Evolutionary conservation across 2,329 filamentous ascomycete species (phyloP).

Genomic region (Diaporthe longicolla): DNA sequence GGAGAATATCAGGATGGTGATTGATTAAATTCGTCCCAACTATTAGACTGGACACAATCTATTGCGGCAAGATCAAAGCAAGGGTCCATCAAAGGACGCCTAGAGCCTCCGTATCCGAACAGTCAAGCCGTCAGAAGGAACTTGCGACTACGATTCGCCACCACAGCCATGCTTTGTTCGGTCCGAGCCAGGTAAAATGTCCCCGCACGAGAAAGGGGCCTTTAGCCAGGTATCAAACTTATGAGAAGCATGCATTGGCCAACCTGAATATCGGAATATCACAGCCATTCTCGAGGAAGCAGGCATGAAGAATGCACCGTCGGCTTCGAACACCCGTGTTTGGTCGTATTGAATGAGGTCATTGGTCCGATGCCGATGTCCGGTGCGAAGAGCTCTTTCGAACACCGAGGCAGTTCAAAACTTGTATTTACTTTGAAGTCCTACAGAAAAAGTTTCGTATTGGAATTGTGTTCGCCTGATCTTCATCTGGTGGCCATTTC

Average conservation of each 20-base stretch:
- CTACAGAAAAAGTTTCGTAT: neutral
- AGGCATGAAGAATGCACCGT: neutral
- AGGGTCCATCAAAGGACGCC: neutral
- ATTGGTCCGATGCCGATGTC: constrained; percentile 1
- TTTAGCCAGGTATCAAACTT: neutral
- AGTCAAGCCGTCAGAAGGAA: neutral
- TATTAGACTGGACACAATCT: neutral
- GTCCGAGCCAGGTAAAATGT: neutral
- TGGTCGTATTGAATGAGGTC: neutral
- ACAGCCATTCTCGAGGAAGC: neutral
- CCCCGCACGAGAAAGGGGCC: neutral
- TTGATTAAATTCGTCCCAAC: constrained; percentile 1
- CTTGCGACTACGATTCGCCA: neutral
- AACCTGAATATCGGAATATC: neutral
- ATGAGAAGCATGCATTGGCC: neutral
- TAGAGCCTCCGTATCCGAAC: neutral
- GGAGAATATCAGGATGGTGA: neutral
- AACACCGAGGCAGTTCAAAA: neutral
- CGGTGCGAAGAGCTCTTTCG: neutral
- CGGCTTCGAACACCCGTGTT: neutral
- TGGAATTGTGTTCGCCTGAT: constrained; percentile 11
- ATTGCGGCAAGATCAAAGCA: neutral
- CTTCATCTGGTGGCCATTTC: neutral
- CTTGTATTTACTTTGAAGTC: neutral
- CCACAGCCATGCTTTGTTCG: neutral